phyloP scores from a whole-genome alignment of 306 rosid species.

The Fragaria vesca region DNA sequence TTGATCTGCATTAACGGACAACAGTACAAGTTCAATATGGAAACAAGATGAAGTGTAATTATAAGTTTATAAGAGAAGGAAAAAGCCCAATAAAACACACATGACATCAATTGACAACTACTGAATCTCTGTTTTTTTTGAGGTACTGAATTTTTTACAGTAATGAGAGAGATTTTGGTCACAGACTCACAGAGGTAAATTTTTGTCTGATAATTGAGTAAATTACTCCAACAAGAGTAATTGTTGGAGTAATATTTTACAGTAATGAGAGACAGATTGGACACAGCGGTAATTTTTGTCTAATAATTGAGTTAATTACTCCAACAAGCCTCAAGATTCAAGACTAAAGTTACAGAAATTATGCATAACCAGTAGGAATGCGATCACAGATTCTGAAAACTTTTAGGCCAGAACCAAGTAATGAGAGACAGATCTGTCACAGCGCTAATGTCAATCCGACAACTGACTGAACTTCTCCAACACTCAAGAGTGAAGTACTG shows the following conservation, averaged over 20 bases:
- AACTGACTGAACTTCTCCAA: not conserved
- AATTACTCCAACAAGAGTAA: no score
- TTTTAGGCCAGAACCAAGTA: not conserved
- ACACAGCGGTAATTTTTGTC: not conserved
- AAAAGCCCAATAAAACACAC: not conserved
- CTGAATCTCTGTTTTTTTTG: not conserved
- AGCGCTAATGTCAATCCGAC: not conserved
- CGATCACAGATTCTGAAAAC: not conserved
- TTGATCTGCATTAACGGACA: slow-evolving; percentile 55
- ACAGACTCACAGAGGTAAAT: no score
- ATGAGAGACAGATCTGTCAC: not conserved
- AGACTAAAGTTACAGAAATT: not conserved
- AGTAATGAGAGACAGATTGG: not conserved
- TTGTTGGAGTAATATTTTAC: not conserved
- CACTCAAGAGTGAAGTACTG: not conserved
- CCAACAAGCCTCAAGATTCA: not conserved
- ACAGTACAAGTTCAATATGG: slow-evolving; percentile 12
- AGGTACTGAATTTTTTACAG: not conserved
- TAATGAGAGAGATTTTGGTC: not conserved
- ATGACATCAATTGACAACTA: not conserved
- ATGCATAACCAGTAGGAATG: not conserved
- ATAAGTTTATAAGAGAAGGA: not conserved
- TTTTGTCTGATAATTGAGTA: no score
- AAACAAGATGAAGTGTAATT: not conserved
- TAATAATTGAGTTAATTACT: not conserved